Evolutionary conservation across 2,329 filamentous ascomycete genomes (phyloP).

Genomic region (Xylariales sp.): DNA sequence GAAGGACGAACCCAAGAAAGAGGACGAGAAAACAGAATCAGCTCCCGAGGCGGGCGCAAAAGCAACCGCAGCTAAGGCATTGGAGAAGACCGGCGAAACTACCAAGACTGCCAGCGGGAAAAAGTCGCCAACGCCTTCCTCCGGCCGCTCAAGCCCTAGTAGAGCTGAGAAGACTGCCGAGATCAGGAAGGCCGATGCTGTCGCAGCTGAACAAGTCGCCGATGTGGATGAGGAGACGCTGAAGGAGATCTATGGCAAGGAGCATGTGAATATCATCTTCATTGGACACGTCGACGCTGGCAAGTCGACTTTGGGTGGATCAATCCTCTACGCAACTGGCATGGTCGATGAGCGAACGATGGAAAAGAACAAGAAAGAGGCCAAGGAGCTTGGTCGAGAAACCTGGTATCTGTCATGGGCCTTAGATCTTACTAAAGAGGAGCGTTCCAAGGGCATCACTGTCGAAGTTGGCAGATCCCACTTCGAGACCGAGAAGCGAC

Average conservation of each 20-base stretch:
- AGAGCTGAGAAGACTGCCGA: slow-evolving; percentile 45
- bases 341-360: slow-evolving; percentile 99
- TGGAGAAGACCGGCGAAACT: slow-evolving; percentile 81
- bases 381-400: slow-evolving; percentile 92
- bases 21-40: slow-evolving; percentile 29
- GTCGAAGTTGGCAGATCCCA: slow-evolving; percentile 94
- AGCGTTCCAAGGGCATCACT: slow-evolving; percentile 93
- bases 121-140: slow-evolving; percentile 76
- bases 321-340: slow-evolving; percentile 86
- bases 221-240: slow-evolving; percentile 70
- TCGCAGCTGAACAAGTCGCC: slow-evolving; percentile 75
- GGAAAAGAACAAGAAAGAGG: slow-evolving; percentile 96
- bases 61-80: slow-evolving; percentile 79
- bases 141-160: slow-evolving; percentile 78
- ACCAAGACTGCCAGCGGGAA: slow-evolving; percentile 58
- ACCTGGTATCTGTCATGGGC: slow-evolving; percentile 99
- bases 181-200: slow-evolving; percentile 69
- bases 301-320: slow-evolving; percentile 92
- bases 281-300: slow-evolving; percentile 97
- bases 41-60: slow-evolving; percentile 63
- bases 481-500: slow-evolving; percentile 93
- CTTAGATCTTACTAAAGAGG: slow-evolving; percentile 93
- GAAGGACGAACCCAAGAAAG: slow-evolving; percentile 50
- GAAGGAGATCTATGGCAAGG: slow-evolving; percentile 95
- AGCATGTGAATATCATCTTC: slow-evolving; percentile 91